Evolutionary conservation across 148 eudicot genomes (phyloP).

Genomic region (Tetragonia tetragonoides): DNA sequence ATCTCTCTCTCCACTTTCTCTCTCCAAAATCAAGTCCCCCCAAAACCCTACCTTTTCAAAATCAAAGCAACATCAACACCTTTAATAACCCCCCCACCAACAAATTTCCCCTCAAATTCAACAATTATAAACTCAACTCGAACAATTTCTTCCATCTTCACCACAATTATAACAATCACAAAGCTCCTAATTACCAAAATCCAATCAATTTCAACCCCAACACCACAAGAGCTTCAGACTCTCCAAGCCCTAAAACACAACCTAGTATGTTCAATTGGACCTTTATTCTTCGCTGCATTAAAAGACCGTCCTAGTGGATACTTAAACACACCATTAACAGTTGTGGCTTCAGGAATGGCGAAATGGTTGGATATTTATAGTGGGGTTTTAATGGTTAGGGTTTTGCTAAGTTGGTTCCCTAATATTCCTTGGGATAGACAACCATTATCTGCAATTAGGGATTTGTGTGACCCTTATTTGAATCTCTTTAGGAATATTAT

Average conservation of each 20-base stretch:
- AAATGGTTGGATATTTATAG: conserved; percentile 80
- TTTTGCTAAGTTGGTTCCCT: conserved; percentile 81
- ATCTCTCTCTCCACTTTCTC: background rate
- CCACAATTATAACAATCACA: conserved; percentile 32
- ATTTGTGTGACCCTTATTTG: conserved; percentile 76
- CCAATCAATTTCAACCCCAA: conserved; percentile 18
- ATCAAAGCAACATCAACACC: background rate
- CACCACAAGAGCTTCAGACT: conserved; percentile 17
- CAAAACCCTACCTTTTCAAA: conserved; percentile 10
- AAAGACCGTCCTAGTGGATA: no score
- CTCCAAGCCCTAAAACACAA: conserved; percentile 11
- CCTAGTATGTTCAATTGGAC: conserved; percentile 33
- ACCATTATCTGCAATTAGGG: conserved; percentile 74
- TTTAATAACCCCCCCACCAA: background rate
- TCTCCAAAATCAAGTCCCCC: background rate
- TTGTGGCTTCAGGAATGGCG: conserved; percentile 59
- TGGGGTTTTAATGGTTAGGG: conserved; percentile 77
- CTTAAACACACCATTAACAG: no score
- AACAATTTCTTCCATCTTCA: conserved; percentile 44
- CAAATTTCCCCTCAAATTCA: conserved; percentile 14
- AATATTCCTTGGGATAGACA: conserved; percentile 81
- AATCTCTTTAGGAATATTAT: conserved; percentile 63
- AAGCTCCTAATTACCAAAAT: conserved; percentile 29
- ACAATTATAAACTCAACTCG: conserved; percentile 36
- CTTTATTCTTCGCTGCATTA: conserved; percentile 40